Base-by-base conservation (phyloP, 2,329 filamentous ascomycete species). In the Paraphoma sp. region DNA sequence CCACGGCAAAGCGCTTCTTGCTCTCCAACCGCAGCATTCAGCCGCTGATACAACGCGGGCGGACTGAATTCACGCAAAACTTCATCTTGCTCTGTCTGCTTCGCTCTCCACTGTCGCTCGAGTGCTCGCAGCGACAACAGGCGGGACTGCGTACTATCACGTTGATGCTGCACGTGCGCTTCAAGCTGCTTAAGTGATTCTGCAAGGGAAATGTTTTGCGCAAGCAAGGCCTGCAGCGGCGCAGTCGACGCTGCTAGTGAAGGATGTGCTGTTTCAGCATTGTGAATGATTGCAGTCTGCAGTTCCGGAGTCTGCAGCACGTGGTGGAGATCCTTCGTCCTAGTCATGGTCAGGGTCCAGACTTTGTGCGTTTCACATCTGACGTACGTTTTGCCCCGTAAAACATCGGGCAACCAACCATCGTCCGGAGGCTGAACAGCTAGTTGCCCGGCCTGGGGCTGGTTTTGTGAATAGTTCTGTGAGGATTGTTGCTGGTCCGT, bases 61-160 rank as follows among this genome's bases (percentile, higher is more conserved):
- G 94, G 93, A 28, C 91, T 91, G 79, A 96, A 98, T 1, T 91
- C 91, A 36, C 87, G 86, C 57, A 98, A 81, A 6, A 91, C 92
- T 49, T 87, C 83, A 74, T 98, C 95, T 85, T 97, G 95, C 68
- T 95, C 92, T 1, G 86, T 83, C 76, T 98, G 92, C 76, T 95
- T 96, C 65, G 90, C 86, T 53, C 89, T 87, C 91, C 95, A 98
- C 70, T 94, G 89, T n/a, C 93, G 87, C 79, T 98, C 95, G 14
- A 97, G 85, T 1, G 91, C 91, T 68, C 94, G 91, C 18, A 95
- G 87, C 10, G 91, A 85, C 1, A 98, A 84, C 0, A 98, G 86
- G 56, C 93, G 89, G 3, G 92, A 89, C 72, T 96, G 92, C 0
- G 91, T 90, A 1, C 85, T 82, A 29, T 87, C 84, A 53, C 94